Base-by-base conservation (phyloP, 768 basidiomycete genomes). In the Tricholoma furcatifolium region DNA sequence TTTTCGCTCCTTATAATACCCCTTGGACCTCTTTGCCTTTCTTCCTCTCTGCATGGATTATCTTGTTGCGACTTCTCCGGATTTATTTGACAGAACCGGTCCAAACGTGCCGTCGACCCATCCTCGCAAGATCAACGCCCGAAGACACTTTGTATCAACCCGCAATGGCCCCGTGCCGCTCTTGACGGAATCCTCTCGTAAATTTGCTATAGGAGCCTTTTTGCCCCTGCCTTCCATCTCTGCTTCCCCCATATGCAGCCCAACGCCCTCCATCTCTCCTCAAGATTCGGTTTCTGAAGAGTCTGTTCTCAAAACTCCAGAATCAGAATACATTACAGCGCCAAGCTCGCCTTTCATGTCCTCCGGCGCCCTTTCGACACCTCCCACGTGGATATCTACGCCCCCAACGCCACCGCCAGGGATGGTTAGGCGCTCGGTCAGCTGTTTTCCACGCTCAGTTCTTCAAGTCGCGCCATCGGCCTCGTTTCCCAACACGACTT, bases 181-280 rank as follows among this genome's bases (percentile, higher is more conserved):
- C 34, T 31, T 27, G 15, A 15, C 61, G 52, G 55, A 53, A 4
- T 47, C 38, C 15, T 47, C 58, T 42, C 62, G 58, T 41, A 63
- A 63, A 50, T 58, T 70, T 50, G 60, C 59, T 43, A 65, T 72
- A 58, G 69, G 66, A 56, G 70, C 67, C 32, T 78, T 79, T 59
- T 62, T 74, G 21, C 77, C 81, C 41, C 74, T 84, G 45, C 78
- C 84, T 8, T 75, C 83, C 36, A 84, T 84, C 54, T 70, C 74
- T 50, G 81, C 82, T 20, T 85, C 84, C 4, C 83, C 83, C n/a
- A 60, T 80, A 47, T 76, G 74, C 65, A 79, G 81, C 4, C 79
- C 83, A 6, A 71, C 74, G 8, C 54, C 71, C 18, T 72, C 68
- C 40, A 58, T 62, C 24, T 70, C 71, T 44, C 64, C 63, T 9